Evolutionary conservation across 1,139 yeast genomes (phyloP).

Genomic region (Candida glucosophila): DNA sequence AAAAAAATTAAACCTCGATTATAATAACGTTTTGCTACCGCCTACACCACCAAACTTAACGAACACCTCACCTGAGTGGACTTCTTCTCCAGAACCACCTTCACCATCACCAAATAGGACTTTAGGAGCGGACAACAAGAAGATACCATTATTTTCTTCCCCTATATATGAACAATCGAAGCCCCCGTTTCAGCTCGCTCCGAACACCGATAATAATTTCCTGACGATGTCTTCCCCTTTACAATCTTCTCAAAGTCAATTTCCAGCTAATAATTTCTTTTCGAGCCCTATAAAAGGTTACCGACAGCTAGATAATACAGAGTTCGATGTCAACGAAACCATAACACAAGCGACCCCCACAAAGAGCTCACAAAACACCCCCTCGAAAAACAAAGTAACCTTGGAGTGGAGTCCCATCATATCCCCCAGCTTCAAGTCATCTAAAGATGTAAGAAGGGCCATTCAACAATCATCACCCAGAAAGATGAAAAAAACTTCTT

Average conservation of each 20-base stretch:
- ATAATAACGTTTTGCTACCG: constrained; percentile 30
- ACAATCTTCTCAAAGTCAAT: constrained; percentile 26
- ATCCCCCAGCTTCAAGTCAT: constrained; percentile 33
- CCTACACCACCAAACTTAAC: constrained; percentile 35
- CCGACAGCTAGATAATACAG: no score
- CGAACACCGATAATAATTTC: no score
- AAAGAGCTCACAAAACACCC: constrained; percentile 24
- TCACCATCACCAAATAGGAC: constrained; percentile 26
- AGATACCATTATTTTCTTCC: no score
- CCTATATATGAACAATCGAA: no score
- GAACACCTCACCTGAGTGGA: constrained; percentile 29
- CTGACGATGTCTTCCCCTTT: no score
- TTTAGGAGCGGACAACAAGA: no score
- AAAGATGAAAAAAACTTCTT: constrained; percentile 52
- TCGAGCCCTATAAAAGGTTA: constrained; percentile 21
- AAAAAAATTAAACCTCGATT: constrained; percentile 2
- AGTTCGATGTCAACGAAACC: constrained; percentile 20
- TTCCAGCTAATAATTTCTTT: constrained; percentile 24
- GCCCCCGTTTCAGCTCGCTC: no score
- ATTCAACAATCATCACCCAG: constrained; percentile 35
- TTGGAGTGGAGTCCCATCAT: constrained; percentile 52
- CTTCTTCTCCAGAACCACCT: constrained; percentile 35
- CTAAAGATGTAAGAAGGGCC: constrained; percentile 28
- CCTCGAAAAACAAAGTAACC: constrained; percentile 26
- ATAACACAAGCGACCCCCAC: constrained; percentile 35